A percentile compares a stretch with the other conserved stretches of the same genome.
These are phyloP conservation scores for Alternaria panax DNA, from an alignment of 2,329 filamentous ascomycete genomes.

Conservation along the genomic window DNA sequence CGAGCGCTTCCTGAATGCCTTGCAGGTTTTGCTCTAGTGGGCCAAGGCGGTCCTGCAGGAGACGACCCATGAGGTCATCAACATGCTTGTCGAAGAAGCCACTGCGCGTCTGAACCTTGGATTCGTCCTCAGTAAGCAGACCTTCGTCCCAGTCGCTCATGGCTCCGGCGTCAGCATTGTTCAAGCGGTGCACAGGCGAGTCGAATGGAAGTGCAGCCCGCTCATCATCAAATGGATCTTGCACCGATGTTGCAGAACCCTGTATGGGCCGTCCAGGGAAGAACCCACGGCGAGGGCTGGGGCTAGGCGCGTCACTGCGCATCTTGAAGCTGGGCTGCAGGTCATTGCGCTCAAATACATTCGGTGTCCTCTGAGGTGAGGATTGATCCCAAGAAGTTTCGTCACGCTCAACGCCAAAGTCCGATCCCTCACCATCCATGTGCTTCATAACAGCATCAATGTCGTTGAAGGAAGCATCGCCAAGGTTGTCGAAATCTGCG, in stretches of 20 bases:
- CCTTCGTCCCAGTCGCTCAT: constrained; percentile 92
- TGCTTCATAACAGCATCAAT: constrained; percentile 93
- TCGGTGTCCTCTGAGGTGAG: constrained; percentile 43
- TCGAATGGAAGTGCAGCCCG: constrained; percentile 64
- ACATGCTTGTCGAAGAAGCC: constrained; percentile 92
- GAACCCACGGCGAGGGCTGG: constrained; percentile 67
- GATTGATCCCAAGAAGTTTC: constrained; percentile 53
- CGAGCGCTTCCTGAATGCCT: constrained; percentile 75
- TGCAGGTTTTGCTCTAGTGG: constrained; percentile 83
- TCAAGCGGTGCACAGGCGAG: constrained; percentile 68
- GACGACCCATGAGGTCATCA: constrained; percentile 80
- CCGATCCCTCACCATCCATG: constrained; percentile 75
- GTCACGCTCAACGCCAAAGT: constrained; percentile 74
- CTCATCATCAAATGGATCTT: constrained; percentile 69
- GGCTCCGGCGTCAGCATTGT: constrained; percentile 68
- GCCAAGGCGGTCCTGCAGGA: constrained; percentile 77
- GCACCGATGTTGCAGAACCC: constrained; percentile 48
- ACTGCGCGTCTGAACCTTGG: constrained; percentile 80
- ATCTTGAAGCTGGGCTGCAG: constrained; percentile 53
- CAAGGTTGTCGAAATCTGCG: constrained; percentile 45
- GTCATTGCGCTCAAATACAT: constrained; percentile 42
- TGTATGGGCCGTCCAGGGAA: constrained; percentile 33
- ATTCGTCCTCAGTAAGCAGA: constrained; percentile 76
- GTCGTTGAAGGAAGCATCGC: constrained; percentile 72
- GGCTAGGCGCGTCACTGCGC: constrained; percentile 76